Percentiles rank a stretch among this genome's conserved stretches.
Evolutionary conservation across 371 early-diverging fungal genomes (phyloP).

Genomic region (Coemansia sp.): DNA sequence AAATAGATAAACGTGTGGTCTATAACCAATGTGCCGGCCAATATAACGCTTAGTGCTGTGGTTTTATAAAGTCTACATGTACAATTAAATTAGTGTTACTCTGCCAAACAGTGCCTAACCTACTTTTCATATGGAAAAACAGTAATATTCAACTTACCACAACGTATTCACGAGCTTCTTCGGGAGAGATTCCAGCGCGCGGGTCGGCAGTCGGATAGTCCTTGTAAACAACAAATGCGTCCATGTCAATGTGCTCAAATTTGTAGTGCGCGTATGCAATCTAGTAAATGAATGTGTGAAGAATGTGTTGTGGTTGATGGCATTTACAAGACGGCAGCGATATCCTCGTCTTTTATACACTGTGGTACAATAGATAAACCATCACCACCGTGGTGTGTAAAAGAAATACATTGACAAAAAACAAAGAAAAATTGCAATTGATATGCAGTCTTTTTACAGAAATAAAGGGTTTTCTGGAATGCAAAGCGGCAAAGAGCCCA

Average conservation of each 20-base stretch:
- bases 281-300: neutral
- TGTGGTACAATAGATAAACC: neutral
- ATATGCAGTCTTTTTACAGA: neutral
- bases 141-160: constrained; percentile 7
- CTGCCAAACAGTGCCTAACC: no score
- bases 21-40: neutral
- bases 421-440: neutral
- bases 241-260: constrained; percentile 7
- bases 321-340: neutral
- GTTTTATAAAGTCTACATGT: no score
- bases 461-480: neutral
- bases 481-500: neutral
- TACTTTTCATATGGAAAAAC: no score
- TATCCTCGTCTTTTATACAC: neutral
- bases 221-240: constrained; percentile 12
- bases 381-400: neutral
- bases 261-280: constrained; percentile 1
- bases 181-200: constrained; percentile 24
- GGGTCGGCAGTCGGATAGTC: constrained; percentile 43
- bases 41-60: neutral
- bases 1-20: neutral
- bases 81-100: no score
- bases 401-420: neutral
- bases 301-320: neutral
- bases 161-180: constrained; percentile 38